These are phyloP conservation scores for Solanum hybrid DNA, from an alignment of 305 asterid species.

Conservation along the genomic window DNA sequence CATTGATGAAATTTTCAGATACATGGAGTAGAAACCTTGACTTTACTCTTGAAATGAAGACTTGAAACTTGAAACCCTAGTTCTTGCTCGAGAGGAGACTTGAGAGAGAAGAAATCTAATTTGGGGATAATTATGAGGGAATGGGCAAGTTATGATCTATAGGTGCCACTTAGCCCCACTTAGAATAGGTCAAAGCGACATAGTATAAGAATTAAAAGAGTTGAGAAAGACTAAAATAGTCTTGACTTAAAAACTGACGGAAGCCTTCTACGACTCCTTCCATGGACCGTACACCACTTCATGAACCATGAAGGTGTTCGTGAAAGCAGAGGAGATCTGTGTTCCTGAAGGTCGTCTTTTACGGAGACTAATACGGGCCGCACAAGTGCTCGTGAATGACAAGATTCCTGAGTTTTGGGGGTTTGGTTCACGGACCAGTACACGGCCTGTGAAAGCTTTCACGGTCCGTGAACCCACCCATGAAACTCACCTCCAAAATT, in stretches of 20 bases:
- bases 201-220: background rate
- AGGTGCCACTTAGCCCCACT: background rate
- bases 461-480: background rate
- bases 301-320: background rate
- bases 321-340: background rate
- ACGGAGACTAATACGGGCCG: background rate
- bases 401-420: background rate
- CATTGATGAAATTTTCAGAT: no score
- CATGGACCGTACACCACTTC: background rate
- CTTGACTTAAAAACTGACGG: background rate
- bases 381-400: background rate
- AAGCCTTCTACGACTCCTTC: background rate
- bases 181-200: background rate
- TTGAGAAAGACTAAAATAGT: background rate
- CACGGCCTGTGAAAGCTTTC: background rate
- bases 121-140: background rate
- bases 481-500: background rate
- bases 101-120: background rate
- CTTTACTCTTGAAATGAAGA: background rate
- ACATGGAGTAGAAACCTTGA: background rate
- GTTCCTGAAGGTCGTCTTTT: background rate
- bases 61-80: background rate
- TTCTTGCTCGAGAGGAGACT: background rate
- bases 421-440: background rate
- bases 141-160: background rate